Evolutionary conservation across 306 rosid genomes (phyloP).

Genomic region (Lathyrus sativus): DNA sequence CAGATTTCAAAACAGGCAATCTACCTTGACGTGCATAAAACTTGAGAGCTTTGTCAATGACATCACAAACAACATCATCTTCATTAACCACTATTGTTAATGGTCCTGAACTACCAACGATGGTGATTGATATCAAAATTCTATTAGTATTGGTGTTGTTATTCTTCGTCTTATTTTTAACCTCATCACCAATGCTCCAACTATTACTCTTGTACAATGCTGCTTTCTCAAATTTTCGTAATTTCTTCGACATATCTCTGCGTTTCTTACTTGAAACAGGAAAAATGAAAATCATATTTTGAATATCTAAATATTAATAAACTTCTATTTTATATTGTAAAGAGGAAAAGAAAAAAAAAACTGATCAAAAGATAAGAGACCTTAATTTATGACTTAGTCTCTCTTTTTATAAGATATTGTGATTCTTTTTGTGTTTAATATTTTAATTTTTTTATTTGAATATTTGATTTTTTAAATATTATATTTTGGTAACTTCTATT

Average conservation of each 20-base stretch:
- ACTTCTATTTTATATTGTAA: not conserved
- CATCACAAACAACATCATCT: slow-evolving; percentile 49
- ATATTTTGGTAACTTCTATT: no score
- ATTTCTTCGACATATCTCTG: not conserved
- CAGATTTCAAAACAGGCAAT: slow-evolving; percentile 59
- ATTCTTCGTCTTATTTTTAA: not conserved
- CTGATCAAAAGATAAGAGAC: not conserved
- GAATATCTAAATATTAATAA: not conserved
- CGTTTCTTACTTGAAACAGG: not conserved
- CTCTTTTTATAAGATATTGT: not conserved
- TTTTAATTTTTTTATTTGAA: not conserved
- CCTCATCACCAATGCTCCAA: not conserved
- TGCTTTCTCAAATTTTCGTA: not conserved
- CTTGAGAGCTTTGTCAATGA: slow-evolving; percentile 61
- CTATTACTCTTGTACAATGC: slow-evolving; percentile 21
- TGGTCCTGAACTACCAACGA: slow-evolving; percentile 73
- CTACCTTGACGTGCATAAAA: slow-evolving; percentile 66
- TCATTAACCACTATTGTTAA: slow-evolving; percentile 64
- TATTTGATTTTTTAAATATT: not conserved
- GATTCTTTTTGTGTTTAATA: not conserved
- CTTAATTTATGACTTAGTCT: not conserved
- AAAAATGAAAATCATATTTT: slow-evolving; percentile 3
- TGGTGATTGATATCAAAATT: slow-evolving; percentile 61
- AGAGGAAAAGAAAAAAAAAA: not conserved
- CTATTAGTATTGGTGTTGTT: slow-evolving; percentile 35